These are phyloP conservation scores for Pythium volutum DNA, from an alignment of 352 stramenopile species.

Conservation along the genomic window DNA sequence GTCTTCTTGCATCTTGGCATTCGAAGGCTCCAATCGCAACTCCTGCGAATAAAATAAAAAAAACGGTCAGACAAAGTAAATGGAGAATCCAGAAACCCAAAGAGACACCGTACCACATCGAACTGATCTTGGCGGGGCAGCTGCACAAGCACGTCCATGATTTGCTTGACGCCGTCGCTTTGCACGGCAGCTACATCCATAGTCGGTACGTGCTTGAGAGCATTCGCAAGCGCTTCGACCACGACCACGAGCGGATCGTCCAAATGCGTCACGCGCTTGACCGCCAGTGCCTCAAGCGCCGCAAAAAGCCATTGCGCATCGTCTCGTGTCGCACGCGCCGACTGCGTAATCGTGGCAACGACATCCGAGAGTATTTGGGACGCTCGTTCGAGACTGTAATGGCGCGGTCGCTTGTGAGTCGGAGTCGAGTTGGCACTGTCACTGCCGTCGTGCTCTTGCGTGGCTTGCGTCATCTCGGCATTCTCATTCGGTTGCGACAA, in stretches of 20 bases:
- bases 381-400: conserved; percentile 7
- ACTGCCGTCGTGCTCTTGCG: conserved; percentile 6
- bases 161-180: conserved; percentile 19
- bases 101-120: conserved; percentile 14
- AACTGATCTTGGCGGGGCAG: conserved; percentile 18
- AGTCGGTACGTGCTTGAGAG: conserved; percentile 15
- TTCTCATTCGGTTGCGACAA: conserved; percentile 20
- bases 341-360: conserved; percentile 6
- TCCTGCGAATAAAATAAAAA: conserved; percentile 7
- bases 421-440: neutral
- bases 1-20: conserved; percentile 16
- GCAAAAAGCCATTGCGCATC: conserved; percentile 17
- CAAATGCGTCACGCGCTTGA: conserved; percentile 7
- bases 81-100: neutral
- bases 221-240: conserved; percentile 19
- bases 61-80: neutral
- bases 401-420: neutral
- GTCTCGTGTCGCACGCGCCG: neutral
- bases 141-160: conserved; percentile 20
- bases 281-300: conserved; percentile 8
- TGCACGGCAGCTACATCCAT: conserved; percentile 8
- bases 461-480: conserved; percentile 20
- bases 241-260: conserved; percentile 9
- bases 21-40: conserved; percentile 14
- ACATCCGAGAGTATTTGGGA: conserved; percentile 10